Conservation (phyloP, 2,329 filamentous ascomycete genomes). For the Magnaporthiopsis incrustans region DNA sequence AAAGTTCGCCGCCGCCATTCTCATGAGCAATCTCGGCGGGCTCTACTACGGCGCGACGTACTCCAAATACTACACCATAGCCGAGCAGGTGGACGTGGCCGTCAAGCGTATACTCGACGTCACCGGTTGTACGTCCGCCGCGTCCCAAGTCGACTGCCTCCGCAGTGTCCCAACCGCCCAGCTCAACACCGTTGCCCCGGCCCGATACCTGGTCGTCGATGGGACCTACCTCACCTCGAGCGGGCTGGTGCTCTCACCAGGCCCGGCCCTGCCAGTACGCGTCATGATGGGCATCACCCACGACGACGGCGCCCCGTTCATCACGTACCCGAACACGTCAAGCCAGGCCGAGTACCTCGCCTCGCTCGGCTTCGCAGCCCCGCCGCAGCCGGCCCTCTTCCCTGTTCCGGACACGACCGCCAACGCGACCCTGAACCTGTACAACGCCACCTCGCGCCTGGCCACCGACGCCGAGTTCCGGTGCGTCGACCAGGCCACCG, state of each 20-base stretch:
- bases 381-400: conserved; percentile 35
- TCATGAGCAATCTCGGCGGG: conserved; percentile 31
- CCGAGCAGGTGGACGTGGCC: conserved; percentile 38
- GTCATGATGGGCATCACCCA: conserved; percentile 48
- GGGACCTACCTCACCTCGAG: conserved; percentile 42
- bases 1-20: conserved; percentile 40
- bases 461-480: conserved; percentile 52
- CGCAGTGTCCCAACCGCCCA: conserved; percentile 35
- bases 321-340: conserved; percentile 32
- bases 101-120: conserved; percentile 42
- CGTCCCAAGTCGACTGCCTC: conserved; percentile 45
- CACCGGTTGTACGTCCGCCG: conserved; percentile 41
- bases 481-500: conserved; percentile 52
- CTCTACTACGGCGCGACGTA: conserved; percentile 49
- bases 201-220: conserved; percentile 50
- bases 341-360: conserved; percentile 24
- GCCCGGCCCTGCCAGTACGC: conserved; percentile 38
- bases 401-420: conserved; percentile 35
- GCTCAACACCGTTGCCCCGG: conserved; percentile 36
- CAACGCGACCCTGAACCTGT: conserved; percentile 44
- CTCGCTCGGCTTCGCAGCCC: conserved; percentile 22
- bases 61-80: conserved; percentile 49
- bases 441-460: conserved; percentile 45
- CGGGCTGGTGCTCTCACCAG: conserved; percentile 33
- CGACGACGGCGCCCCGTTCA: conserved; percentile 49